These are phyloP conservation scores for Pestalotiopsis sp. DNA, from an alignment of 2,329 filamentous ascomycete species.

Conservation along the genomic window DNA sequence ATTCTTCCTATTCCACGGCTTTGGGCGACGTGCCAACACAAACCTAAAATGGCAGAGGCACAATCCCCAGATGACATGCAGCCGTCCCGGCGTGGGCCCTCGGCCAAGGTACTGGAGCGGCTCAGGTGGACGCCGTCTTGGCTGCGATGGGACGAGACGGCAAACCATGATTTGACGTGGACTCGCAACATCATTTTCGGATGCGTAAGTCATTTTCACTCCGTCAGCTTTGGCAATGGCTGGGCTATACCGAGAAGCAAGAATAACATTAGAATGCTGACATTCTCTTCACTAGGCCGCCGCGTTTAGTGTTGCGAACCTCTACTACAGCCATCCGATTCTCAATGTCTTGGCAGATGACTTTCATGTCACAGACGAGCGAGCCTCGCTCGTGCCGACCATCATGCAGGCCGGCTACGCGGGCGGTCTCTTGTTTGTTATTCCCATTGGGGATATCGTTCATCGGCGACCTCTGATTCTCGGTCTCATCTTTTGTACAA, in stretches of 20 bases:
- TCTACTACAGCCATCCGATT: constrained; percentile 83
- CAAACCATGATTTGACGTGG: constrained; percentile 29
- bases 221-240: neutral
- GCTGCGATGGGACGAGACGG: constrained; percentile 26
- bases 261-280: neutral
- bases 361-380: constrained; percentile 71
- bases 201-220: constrained; percentile 29
- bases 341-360: constrained; percentile 73
- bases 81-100: neutral
- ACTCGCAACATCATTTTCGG: constrained; percentile 29
- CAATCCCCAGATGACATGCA: neutral
- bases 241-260: neutral
- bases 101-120: neutral
- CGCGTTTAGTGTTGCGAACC: constrained; percentile 75
- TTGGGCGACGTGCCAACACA: too few species aligned
- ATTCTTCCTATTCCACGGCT: neutral
- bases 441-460: constrained; percentile 74
- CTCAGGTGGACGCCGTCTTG: constrained; percentile 26
- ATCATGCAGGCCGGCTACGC: constrained; percentile 82
- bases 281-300: constrained; percentile 41
- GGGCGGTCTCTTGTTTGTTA: constrained; percentile 71
- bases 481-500: constrained; percentile 66
- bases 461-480: constrained; percentile 71
- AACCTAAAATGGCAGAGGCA: too few species aligned
- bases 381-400: constrained; percentile 69